Conservation (phyloP, 108 stramenopile genomes). For the Skeletonema tropicum region DNA sequence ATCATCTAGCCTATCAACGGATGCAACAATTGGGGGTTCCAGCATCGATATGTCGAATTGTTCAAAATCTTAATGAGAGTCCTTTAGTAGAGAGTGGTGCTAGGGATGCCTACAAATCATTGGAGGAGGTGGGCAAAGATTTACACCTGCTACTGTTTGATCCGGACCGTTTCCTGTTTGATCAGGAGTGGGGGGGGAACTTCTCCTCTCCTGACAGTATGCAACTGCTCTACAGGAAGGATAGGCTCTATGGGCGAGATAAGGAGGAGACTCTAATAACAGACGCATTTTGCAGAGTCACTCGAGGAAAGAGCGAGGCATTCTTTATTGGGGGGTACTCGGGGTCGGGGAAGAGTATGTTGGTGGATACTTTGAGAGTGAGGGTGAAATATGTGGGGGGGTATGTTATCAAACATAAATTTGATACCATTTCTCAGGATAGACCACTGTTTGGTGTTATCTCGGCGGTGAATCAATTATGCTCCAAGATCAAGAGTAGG, state of each 20-base stretch:
- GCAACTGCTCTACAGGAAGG: background rate
- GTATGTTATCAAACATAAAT: conserved; percentile 22
- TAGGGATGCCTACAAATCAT: conserved; percentile 8
- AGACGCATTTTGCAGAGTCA: conserved; percentile 36
- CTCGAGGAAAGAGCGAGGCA: conserved; percentile 13
- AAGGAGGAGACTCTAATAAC: conserved; percentile 18
- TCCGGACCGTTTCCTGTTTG: conserved; percentile 31
- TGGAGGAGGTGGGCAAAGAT: conserved; percentile 16
- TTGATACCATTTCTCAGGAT: conserved; percentile 31
- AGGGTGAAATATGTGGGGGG: conserved; percentile 4
- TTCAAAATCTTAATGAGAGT: conserved; percentile 15
- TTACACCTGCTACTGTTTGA: conserved; percentile 19
- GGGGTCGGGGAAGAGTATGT: too few relatives aligned
- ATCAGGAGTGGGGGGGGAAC: background rate
- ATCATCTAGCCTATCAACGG: background rate
- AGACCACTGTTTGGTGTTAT: conserved; percentile 4
- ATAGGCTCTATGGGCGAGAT: conserved; percentile 26
- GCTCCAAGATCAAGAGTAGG: conserved; percentile 12
- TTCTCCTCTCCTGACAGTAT: background rate
- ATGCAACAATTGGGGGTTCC: conserved; percentile 5
- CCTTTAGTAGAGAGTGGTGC: too few relatives aligned
- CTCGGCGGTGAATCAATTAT: conserved; percentile 40
- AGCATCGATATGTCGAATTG: conserved; percentile 5
- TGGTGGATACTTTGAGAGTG: conserved; percentile 14
- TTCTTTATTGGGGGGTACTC: too few relatives aligned